Base-by-base conservation (phyloP, 441 rosid species). In the Sinapis alba region DNA sequence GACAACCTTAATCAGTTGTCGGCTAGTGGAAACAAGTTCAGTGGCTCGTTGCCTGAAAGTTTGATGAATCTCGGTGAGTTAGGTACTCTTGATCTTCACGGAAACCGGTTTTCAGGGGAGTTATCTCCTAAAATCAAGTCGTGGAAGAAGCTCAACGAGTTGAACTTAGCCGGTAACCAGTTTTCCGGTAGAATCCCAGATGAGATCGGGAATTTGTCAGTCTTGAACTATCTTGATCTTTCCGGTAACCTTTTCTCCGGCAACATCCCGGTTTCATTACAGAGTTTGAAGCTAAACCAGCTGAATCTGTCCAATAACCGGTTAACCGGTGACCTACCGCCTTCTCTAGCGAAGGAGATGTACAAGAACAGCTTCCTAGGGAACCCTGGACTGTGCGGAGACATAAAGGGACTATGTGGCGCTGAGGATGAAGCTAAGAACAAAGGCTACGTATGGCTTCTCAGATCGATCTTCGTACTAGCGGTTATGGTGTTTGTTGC, bases 211-310 rank as follows among this genome's bases (percentile, higher is more conserved):
- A 84, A 76, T 47, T 82, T 96, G 68, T 85, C 94, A 0, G 96
- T 89, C 69, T 90, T 96, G 75, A 93, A 90, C 71, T 96, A 88
- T 76, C 97, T 96, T 2, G 97, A 96, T 86, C 88, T 96, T 64
- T 96, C 99, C 0, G 81, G 72, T 69, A 93, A 96, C 47, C 70
- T 11, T 3, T 84, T 96, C 65, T 83, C 89, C 0, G 98, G 98
- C 51, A 67, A 77, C 27, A 84, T 96, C 64, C 99, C 99, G 0
- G 21, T 43, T 11, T 78, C 86, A 11, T 77, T 96, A 78, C 97
- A 96, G 94, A 84, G 76, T 76, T 73, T 93, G 87, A 96, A 93
- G 88, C 86, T 96, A 57, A 93, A 96, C 77, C 87, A 85, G 88
- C 82, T 96, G 24, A 93, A 93, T 73, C 64, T 96, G 79, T 96